Percentiles rank a stretch among this genome's conserved stretches.
Conservation (phyloP, 805 yeast genomes). For the Tetrapisispora fleetii region DNA sequence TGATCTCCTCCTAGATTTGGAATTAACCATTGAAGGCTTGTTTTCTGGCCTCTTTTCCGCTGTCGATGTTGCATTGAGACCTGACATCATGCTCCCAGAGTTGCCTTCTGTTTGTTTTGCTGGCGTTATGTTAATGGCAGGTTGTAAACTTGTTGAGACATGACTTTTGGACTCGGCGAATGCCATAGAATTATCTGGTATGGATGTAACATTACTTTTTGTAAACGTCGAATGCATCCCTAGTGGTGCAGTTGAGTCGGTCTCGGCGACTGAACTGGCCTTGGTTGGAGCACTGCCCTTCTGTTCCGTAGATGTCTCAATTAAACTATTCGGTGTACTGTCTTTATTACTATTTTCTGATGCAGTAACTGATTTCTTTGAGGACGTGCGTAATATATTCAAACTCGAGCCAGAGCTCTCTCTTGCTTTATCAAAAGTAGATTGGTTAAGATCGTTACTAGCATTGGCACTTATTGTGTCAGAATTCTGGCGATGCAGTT, state of each 20-base stretch:
- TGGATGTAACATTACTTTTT: too few relatives aligned
- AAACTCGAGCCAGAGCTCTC: background rate
- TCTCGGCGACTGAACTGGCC: too few relatives aligned
- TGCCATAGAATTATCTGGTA: too few relatives aligned
- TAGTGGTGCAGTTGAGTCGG: too few relatives aligned
- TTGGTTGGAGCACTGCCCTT: too few relatives aligned
- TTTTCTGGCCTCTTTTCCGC: too few relatives aligned
- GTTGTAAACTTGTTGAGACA: background rate
- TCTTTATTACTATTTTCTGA: background rate
- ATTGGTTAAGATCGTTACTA: background rate
- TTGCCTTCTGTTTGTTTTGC: constrained; percentile 2
- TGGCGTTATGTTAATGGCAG: background rate
- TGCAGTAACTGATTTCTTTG: background rate
- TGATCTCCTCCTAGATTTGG: background rate
- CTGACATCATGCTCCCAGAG: too few relatives aligned
- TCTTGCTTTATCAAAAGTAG: background rate
- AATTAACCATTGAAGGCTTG: background rate
- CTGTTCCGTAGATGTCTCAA: background rate
- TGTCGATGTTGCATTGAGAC: too few relatives aligned
- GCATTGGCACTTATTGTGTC: background rate
- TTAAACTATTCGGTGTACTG: background rate
- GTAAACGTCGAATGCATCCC: too few relatives aligned
- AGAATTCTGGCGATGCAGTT: background rate
- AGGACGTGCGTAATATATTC: background rate
- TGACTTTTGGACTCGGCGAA: too few relatives aligned